These are phyloP conservation scores for Russula lepida DNA, from an alignment of 768 basidiomycete species.

Conservation along the genomic window DNA sequence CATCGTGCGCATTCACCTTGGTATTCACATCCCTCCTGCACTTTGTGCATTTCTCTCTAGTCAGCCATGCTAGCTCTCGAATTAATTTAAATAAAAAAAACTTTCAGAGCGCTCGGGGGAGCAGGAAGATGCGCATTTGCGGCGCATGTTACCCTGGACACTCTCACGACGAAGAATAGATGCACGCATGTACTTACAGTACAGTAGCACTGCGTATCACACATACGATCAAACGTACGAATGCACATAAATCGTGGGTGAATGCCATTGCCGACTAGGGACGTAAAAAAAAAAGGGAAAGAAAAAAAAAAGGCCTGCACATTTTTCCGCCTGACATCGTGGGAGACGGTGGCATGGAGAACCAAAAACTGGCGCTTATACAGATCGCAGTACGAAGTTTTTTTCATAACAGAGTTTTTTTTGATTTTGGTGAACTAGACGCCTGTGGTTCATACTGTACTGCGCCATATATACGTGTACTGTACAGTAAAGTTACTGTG, in stretches of 20 bases:
- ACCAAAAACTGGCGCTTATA: not conserved
- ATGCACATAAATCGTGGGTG: not conserved
- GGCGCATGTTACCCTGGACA: not conserved
- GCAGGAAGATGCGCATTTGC: not conserved
- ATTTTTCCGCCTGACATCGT: not conserved
- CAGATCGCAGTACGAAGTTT: not conserved
- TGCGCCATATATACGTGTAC: not conserved
- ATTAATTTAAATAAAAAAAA: not conserved
- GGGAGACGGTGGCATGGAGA: no score
- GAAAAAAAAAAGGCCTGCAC: not conserved
- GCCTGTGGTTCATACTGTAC: not conserved
- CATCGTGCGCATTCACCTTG: not conserved
- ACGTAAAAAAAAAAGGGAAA: not conserved
- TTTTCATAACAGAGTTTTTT: not conserved
- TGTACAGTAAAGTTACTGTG: no score
- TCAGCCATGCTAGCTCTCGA: not conserved
- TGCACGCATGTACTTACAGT: no score
- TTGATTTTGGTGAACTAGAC: not conserved
- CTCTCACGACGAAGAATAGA: not conserved
- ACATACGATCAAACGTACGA: not conserved
- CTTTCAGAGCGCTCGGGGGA: not conserved
- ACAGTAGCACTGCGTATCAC: no score
- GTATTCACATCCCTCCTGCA: not conserved
- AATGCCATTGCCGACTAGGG: not conserved
- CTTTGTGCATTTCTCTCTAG: not conserved